Evolutionary conservation across 371 early-diverging fungal genomes (phyloP).

Genomic region (Rhizomucor pusillus): DNA sequence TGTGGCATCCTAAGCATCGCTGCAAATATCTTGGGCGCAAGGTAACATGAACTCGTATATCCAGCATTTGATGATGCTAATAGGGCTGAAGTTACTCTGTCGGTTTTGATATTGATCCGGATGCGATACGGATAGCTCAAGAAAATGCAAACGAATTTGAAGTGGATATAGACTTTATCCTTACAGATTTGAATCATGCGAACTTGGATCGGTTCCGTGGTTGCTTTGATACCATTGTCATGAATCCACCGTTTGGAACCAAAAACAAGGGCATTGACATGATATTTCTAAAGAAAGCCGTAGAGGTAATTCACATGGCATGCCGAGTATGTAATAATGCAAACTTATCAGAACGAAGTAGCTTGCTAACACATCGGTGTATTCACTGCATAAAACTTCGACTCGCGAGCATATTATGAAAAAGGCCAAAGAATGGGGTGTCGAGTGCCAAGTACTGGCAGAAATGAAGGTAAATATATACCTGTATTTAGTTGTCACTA

Average conservation of each 20-base stretch:
- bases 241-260: constrained; percentile 89
- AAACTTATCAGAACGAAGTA: constrained; percentile 9
- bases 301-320: constrained; percentile 44
- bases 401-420: constrained; percentile 78
- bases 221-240: constrained; percentile 73
- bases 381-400: constrained; percentile 82
- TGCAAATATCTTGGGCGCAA: constrained; percentile 62
- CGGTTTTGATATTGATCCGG: constrained; percentile 81
- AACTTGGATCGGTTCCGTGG: constrained; percentile 41
- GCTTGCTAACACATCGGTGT: constrained; percentile 61
- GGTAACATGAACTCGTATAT: constrained; percentile 14
- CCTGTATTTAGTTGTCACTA: not conserved
- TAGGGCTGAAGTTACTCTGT: constrained; percentile 63
- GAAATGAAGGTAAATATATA: constrained; percentile 55
- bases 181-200: constrained; percentile 41
- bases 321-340: not conserved
- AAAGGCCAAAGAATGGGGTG: constrained; percentile 77
- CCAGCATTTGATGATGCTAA: not conserved
- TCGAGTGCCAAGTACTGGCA: constrained; percentile 71
- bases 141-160: constrained; percentile 72
- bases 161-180: constrained; percentile 59
- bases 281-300: constrained; percentile 71
- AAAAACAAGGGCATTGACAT: constrained; percentile 80
- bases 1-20: constrained; percentile 76
- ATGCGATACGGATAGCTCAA: constrained; percentile 73